Evolutionary conservation across 1,284 basidiomycete species (phyloP).

Genomic region (Porodaedalea pini): DNA sequence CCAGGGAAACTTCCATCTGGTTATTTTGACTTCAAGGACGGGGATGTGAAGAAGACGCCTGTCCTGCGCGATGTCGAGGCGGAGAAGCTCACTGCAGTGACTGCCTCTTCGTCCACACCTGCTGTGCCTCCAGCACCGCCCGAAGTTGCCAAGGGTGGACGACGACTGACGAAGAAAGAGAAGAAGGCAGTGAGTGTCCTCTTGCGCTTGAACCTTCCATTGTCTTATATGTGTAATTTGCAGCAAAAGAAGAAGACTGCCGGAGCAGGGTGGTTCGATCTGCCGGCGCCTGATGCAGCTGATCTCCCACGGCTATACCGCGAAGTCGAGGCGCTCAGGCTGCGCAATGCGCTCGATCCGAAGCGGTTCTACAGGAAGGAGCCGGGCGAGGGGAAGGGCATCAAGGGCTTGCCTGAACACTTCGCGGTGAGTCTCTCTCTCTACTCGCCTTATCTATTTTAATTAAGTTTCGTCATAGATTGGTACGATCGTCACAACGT

Average conservation of each 20-base stretch:
- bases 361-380: conserved; percentile 92
- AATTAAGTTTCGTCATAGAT: conserved; percentile 48
- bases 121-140: conserved; percentile 50
- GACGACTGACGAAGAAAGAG: conserved; percentile 63
- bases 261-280: conserved; percentile 86
- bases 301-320: conserved; percentile 82
- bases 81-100: conserved; percentile 45
- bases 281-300: conserved; percentile 80
- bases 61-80: conserved; percentile 60
- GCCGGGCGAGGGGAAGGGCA: conserved; percentile 78
- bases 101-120: conserved; percentile 44
- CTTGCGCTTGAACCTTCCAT: not conserved
- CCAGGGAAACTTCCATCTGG: conserved; percentile 56
- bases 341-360: conserved; percentile 92
- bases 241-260: conserved; percentile 74
- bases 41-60: conserved; percentile 29
- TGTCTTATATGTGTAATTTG: not conserved
- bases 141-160: conserved; percentile 55
- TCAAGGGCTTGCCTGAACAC: conserved; percentile 83
- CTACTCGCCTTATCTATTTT: not conserved
- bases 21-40: conserved; percentile 47
- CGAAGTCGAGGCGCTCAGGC: conserved; percentile 89
- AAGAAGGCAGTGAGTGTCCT: conserved; percentile 55
- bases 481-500: conserved; percentile 80
- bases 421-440: conserved; percentile 66